Conservation (phyloP, 129 eudicot species). For the Flaveria bidentis region DNA sequence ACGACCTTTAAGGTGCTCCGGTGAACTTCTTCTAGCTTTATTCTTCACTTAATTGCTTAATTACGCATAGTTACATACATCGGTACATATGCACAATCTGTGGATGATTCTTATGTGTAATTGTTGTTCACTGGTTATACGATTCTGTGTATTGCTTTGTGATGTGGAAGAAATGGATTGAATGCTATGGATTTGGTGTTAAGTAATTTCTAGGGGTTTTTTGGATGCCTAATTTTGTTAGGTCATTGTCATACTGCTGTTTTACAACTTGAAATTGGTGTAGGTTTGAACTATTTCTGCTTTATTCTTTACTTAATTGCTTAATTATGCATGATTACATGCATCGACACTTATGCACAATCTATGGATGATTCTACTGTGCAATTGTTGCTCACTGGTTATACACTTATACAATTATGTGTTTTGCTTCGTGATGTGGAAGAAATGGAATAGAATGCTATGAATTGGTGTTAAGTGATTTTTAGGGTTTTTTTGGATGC, state of each 20-base stretch:
- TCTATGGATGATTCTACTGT: not conserved
- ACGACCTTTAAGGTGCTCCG: slow-evolving; percentile 11
- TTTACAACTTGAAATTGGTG: slow-evolving; percentile 6
- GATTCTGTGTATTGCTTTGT: not conserved
- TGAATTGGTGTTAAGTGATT: slow-evolving; percentile 9
- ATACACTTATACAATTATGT: not conserved
- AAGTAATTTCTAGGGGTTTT: slow-evolving; percentile 19
- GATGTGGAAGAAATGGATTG: not conserved
- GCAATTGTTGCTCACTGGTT: not conserved
- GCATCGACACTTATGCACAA: not conserved
- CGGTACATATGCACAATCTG: not conserved
- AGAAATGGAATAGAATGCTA: not conserved
- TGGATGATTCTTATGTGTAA: not conserved
- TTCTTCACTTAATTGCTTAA: not conserved
- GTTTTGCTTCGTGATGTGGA: not conserved
- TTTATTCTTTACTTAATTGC: too few species aligned
- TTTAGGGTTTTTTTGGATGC: slow-evolving; percentile 22
- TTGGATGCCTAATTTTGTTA: not conserved
- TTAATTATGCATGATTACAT: too few species aligned
- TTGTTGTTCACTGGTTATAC: not conserved
- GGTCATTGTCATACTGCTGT: not conserved
- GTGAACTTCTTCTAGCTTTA: not conserved
- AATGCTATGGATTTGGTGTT: slow-evolving; percentile 5
- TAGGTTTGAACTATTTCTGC: too few species aligned
- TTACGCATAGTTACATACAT: not conserved